Evolutionary conservation across 441 rosid genomes (phyloP), one percentile per base, ranked within the genome.

Genomic region (Syzygium malaccense): DNA sequence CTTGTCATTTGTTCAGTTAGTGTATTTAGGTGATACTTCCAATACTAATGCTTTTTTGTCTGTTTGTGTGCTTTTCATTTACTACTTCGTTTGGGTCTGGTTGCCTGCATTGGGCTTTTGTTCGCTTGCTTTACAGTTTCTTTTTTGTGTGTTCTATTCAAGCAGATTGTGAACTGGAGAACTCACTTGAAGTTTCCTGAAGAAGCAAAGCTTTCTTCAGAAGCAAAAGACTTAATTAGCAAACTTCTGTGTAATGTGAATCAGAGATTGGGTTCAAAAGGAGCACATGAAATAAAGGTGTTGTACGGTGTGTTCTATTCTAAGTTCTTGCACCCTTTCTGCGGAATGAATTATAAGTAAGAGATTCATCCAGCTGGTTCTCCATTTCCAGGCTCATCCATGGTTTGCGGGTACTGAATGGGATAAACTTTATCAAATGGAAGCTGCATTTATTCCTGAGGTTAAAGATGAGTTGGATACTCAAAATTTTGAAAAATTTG

Each of bases 271-370:
- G 97, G 97, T 91, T 89, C 95, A 89, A 93, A 92, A 64, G 95
- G 97, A 84, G 95, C 95, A 89, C 91, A 90, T 93, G 97, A 95
- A 94, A 92, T 94, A 89, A 94, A 94, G 97, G 96, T 95, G 93
- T 91, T 89, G 93, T 91, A 87, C 85, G 90, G 90, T 91, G 92
- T 93, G 91, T 92, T 87, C 92, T 88, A 87, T 86, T 90, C 90
- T 88, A 84, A n/a, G 87, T 88, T 90, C 88, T 92, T n/a, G 20
- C 45, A 58, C 85, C 66, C 60, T 45, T 84, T 79, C 55, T 54
- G 11, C 33, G 56, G 55, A 86, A 86, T 57, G 83, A 78, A 84
- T 88, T 85, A 54, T 88, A 51, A 66, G 79, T 85, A 88, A 86
- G 79, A 88, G 55, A 83, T 83, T 89, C 88, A 91, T 90, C 79